These are phyloP conservation scores for Eucalyptus erythrocorys DNA, from an alignment of 345 rosid genomes.

Conservation along the genomic window DNA sequence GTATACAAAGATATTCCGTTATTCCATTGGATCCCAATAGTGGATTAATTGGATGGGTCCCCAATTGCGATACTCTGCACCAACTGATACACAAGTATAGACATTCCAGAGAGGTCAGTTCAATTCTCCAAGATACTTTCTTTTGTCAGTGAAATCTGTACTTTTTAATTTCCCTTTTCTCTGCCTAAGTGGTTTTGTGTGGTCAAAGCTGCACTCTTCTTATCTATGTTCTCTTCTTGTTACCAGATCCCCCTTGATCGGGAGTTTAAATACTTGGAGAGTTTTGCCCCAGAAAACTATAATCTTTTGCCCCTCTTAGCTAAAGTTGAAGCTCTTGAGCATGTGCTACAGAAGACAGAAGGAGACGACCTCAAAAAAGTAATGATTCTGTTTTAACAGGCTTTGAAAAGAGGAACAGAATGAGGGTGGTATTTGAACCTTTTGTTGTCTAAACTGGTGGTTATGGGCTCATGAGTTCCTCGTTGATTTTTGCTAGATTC, in stretches of 20 bases:
- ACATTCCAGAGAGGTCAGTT: slow-evolving; percentile 78
- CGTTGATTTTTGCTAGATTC: slow-evolving; percentile 37
- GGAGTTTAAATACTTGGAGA: slow-evolving; percentile 84
- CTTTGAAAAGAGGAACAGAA: not conserved
- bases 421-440: not conserved
- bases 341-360: slow-evolving; percentile 77
- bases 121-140: not conserved
- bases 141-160: not conserved
- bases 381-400: not conserved
- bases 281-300: slow-evolving; percentile 74
- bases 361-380: slow-evolving; percentile 95
- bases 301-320: slow-evolving; percentile 84
- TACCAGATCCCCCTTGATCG: slow-evolving; percentile 68
- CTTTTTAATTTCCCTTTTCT: not conserved
- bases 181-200: not conserved
- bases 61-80: slow-evolving; percentile 90
- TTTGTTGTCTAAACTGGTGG: not conserved
- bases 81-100: slow-evolving; percentile 85
- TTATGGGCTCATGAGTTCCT: not conserved
- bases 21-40: slow-evolving; percentile 94
- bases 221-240: not conserved
- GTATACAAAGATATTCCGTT: slow-evolving; percentile 76
- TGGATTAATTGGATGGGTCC: slow-evolving; percentile 96
- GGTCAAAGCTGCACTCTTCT: not conserved
- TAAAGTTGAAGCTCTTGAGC: slow-evolving; percentile 85